Evolutionary conservation across 139 green algal species (phyloP).

Genomic region (Pleodorina starrii): DNA sequence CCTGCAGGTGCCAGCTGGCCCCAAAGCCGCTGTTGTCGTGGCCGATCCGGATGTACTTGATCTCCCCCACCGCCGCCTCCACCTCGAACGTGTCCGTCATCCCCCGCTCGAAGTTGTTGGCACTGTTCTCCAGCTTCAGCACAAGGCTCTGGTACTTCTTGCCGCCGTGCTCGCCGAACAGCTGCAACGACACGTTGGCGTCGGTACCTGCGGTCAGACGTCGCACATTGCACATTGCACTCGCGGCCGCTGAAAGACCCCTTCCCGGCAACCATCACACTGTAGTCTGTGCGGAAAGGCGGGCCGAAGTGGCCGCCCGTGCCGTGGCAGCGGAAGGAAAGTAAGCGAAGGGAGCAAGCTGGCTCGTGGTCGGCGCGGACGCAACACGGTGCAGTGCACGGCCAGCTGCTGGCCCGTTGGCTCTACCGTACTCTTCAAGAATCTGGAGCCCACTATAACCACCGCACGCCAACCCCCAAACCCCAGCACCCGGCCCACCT

Average conservation of each 20-base stretch:
- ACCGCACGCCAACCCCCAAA: no score
- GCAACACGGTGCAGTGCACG: not conserved
- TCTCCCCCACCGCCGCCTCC: conserved; percentile 50
- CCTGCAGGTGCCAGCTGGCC: conserved; percentile 63
- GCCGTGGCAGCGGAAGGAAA: no score
- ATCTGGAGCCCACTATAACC: no score
- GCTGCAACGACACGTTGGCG: conserved; percentile 59
- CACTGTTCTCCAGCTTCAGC: conserved; percentile 36
- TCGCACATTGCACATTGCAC: no score
- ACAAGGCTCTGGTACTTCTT: conserved; percentile 44
- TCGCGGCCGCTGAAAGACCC: no score
- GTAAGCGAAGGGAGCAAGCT: no score
- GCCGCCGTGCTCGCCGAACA: conserved; percentile 54
- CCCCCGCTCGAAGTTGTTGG: conserved; percentile 70
- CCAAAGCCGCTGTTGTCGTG: conserved; percentile 67
- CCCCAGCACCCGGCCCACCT: no score
- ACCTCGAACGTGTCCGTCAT: conserved; percentile 55
- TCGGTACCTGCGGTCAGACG: conserved; percentile 57
- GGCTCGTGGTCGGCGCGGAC: not conserved
- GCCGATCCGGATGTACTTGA: conserved; percentile 69
- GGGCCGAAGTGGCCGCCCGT: no score
- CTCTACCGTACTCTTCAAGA: no score
- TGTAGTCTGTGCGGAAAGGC: no score
- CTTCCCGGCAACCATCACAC: no score
- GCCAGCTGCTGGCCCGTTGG: no score